Evolutionary conservation across 164 flowering plant species (phyloP).

Genomic region (Platanus orientalis): DNA sequence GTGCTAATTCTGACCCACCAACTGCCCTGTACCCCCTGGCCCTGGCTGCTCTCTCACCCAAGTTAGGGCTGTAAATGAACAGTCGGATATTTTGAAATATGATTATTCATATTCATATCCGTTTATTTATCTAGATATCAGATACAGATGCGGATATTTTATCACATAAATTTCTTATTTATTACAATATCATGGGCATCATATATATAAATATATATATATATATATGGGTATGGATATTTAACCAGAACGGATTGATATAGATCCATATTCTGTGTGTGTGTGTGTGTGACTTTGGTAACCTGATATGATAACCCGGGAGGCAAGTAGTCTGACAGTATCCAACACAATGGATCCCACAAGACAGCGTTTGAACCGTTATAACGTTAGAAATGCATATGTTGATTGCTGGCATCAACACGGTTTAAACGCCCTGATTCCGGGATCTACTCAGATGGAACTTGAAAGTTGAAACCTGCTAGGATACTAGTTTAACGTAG

Average conservation of each 20-base stretch:
- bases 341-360: background rate
- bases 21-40: background rate
- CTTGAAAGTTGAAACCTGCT: background rate
- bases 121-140: too few relatives aligned
- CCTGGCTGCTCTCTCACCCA: background rate
- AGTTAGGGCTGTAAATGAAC: too few relatives aligned
- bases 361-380: constrained; percentile 2
- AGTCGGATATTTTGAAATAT: too few relatives aligned
- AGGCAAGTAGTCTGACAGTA: background rate
- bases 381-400: background rate
- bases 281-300: background rate
- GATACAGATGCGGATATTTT: too few relatives aligned
- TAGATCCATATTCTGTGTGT: too few relatives aligned
- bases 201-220: too few relatives aligned
- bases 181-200: too few relatives aligned
- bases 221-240: too few relatives aligned
- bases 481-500: background rate
- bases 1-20: background rate
- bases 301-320: background rate
- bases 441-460: background rate
- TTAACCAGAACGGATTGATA: too few relatives aligned
- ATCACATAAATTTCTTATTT: too few relatives aligned
- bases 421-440: constrained; percentile 6
- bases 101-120: too few relatives aligned
- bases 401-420: constrained; percentile 10